Evolutionary conservation across 768 basidiomycete species (phyloP).

Genomic region (Harrya chromipes): DNA sequence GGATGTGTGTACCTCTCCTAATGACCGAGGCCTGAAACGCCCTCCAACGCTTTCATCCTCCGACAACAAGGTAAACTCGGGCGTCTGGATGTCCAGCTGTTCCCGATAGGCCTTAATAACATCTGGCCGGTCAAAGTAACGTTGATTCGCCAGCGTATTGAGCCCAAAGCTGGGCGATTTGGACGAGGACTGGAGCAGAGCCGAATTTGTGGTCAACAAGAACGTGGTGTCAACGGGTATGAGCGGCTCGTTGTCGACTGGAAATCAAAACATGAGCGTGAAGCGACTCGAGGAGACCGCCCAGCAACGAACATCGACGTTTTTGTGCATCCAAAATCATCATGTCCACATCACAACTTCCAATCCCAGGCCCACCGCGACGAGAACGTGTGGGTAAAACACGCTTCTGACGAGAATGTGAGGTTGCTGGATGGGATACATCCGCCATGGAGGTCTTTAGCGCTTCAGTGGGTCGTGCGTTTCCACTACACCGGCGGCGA

Average conservation of each 20-base stretch:
- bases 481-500: slow-evolving; percentile 4
- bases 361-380: slow-evolving; percentile 78
- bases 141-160: slow-evolving; percentile 60
- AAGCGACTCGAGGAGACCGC: slow-evolving; percentile 4
- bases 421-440: slow-evolving; percentile 31
- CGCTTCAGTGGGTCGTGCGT: slow-evolving; percentile 12
- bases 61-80: slow-evolving; percentile 53
- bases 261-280: slow-evolving; percentile 16
- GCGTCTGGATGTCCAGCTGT: slow-evolving; percentile 74
- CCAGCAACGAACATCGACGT: slow-evolving; percentile 59
- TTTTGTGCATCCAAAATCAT: slow-evolving; percentile 82
- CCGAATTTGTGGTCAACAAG: slow-evolving; percentile 69
- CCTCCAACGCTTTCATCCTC: slow-evolving; percentile 57
- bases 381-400: slow-evolving; percentile 79
- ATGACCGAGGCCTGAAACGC: slow-evolving; percentile 65
- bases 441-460: slow-evolving; percentile 30
- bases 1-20: slow-evolving; percentile 60
- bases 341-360: slow-evolving; percentile 73
- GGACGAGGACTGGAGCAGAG: slow-evolving; percentile 43
- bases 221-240: slow-evolving; percentile 66
- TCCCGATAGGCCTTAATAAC: slow-evolving; percentile 68
- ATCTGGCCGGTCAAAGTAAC: slow-evolving; percentile 76
- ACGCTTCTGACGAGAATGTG: slow-evolving; percentile 62
- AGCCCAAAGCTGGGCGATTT: slow-evolving; percentile 39
- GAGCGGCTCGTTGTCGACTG: slow-evolving; percentile 70